Base-by-base conservation (phyloP, 768 basidiomycete species). In the Crassisporium funariophilum region DNA sequence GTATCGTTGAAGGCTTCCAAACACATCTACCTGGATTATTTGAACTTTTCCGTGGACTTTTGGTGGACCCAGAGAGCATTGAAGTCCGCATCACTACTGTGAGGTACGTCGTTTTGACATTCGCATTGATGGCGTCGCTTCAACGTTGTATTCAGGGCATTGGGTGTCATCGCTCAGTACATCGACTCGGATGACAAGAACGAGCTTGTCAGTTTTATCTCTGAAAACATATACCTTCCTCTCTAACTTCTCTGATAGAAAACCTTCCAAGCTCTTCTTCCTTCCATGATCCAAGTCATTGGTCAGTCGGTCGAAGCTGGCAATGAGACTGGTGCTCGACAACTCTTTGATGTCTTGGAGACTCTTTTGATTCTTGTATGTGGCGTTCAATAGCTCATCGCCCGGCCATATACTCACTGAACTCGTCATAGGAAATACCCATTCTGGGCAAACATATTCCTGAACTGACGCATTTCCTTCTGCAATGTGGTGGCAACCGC, bases 321-420 rank as follows among this genome's bases (percentile, higher is more conserved):
- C 25, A 88, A 98, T 60, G 91, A 94, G 61, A 75, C 77, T 25
- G 83, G 83, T 44, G 90, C 91, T 36, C 84, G 94, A 54, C 84
- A 95, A 60, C 75, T 94, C 19, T 97, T 98, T 60, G 97, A 99
- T 62, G 91, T 98, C 21, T 78, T 98, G 52, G 97, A 98, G 75
- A 95, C 92, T 0, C 83, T 98, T 37, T 78, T 95, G 37, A 95
- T 98, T 61, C 82, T 98, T 48, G 91, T 90, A 54, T 47, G 84
- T 66, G 31, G 8, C 9, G 45, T 24, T 23, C 17, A 44, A 1
- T 45, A 24, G 9, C 13, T 25, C 9, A 39, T 12, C 11, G 13
- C 33, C 29, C 21, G n/a, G n/a, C n/a, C n/a, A 10, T 19, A 34
- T 44, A 43, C 55, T 23, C 41, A 41, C 47, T 53, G 20, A 57